Evolutionary conservation across 495 filamentous ascomycete species (phyloP).

Genomic region (Niebla homalea): DNA sequence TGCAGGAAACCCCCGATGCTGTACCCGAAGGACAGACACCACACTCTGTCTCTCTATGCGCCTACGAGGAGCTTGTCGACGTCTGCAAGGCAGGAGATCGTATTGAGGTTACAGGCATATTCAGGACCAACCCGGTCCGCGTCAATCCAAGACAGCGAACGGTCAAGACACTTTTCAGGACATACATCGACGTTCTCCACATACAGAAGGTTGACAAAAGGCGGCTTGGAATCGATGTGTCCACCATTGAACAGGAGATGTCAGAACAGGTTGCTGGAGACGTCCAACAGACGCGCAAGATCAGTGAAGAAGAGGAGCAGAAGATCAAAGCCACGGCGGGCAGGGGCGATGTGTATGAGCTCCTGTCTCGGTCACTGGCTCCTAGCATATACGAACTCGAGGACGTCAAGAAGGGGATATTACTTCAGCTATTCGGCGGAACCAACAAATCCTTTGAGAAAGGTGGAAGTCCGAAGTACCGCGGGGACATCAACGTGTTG

Average conservation of each 20-base stretch:
- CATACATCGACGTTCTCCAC: slow-evolving; percentile 88
- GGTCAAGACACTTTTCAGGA: slow-evolving; percentile 93
- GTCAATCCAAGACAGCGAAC: slow-evolving; percentile 86
- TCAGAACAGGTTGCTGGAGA: slow-evolving; percentile 59
- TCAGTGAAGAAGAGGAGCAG: slow-evolving; percentile 80
- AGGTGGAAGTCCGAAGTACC: slow-evolving; percentile 85
- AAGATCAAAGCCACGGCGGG: slow-evolving; percentile 74
- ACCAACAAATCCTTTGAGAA: slow-evolving; percentile 99
- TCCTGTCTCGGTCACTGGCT: slow-evolving; percentile 81
- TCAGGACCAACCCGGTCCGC: slow-evolving; percentile 87
- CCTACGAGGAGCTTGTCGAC: slow-evolving; percentile 94
- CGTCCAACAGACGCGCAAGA: slow-evolving; percentile 67
- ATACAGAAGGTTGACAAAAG: slow-evolving; percentile 94
- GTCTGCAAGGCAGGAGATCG: slow-evolving; percentile 95
- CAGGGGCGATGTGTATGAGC: slow-evolving; percentile 82
- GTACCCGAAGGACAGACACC: slow-evolving; percentile 93
- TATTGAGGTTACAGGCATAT: slow-evolving; percentile 92
- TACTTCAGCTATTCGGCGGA: slow-evolving; percentile 91
- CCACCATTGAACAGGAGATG: slow-evolving; percentile 78
- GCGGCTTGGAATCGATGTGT: slow-evolving; percentile 79
- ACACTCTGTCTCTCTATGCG: slow-evolving; percentile 94
- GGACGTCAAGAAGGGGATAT: slow-evolving; percentile 95
- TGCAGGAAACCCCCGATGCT: slow-evolving; percentile 92
- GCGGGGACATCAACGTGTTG: slow-evolving; percentile 94
- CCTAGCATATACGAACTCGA: slow-evolving; percentile 97